These are phyloP conservation scores for Trematosphaeria pertusa DNA, from an alignment of 2,329 filamentous ascomycete genomes.

Conservation along the genomic window DNA sequence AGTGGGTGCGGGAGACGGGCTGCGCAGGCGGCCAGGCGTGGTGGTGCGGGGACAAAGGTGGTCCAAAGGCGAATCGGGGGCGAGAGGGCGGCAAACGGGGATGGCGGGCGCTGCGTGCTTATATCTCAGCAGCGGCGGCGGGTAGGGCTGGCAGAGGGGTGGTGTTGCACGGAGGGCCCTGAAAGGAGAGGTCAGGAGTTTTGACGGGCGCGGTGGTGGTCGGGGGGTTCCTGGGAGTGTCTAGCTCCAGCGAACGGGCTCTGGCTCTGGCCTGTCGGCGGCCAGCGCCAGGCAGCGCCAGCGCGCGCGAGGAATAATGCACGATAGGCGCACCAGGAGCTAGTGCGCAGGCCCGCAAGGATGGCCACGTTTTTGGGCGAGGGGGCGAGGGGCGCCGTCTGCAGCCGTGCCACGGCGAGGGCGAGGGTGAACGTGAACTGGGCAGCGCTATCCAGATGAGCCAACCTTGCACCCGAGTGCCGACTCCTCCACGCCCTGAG, in stretches of 20 bases:
- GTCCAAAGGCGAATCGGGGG: conserved; percentile 6
- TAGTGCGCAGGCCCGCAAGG: conserved; percentile 18
- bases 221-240: conserved; percentile 24
- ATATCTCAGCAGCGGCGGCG: conserved; percentile 5
- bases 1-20: conserved; percentile 1
- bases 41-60: conserved; percentile 13
- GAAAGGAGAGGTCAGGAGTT: conserved; percentile 35
- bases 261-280: conserved; percentile 8
- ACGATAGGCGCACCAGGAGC: conserved; percentile 24
- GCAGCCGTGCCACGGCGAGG: too few relatives aligned
- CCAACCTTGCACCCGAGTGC: too few relatives aligned
- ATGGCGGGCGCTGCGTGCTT: conserved; percentile 8
- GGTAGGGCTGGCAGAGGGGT: conserved; percentile 15
- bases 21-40: conserved; percentile 16
- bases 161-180: conserved; percentile 15
- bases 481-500: too few relatives aligned
- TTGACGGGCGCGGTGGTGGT: conserved; percentile 31
- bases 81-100: conserved; percentile 5
- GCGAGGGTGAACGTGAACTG: too few relatives aligned
- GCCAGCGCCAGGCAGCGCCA: neutral
- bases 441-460: too few relatives aligned
- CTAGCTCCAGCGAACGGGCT: conserved; percentile 8
- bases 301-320: conserved; percentile 17
- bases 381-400: conserved; percentile 1
- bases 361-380: conserved; percentile 24